Conservation (phyloP, 179 eudicot genomes). For the Monotropa hypopitys region DNA sequence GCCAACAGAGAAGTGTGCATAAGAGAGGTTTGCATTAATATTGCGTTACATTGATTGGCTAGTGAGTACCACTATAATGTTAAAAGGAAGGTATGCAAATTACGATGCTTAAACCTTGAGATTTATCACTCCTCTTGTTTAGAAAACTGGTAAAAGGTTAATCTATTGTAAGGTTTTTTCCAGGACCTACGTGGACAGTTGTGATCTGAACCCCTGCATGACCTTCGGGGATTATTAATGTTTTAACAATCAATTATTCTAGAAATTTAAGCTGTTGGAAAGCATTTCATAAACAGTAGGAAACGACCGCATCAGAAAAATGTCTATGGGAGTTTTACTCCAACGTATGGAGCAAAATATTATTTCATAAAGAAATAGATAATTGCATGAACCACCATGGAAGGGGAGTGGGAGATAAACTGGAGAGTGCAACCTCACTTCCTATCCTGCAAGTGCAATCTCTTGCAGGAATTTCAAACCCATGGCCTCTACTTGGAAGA, state of each 20-base stretch:
- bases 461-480: neutral
- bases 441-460: neutral
- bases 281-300: neutral
- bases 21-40: conserved; percentile 16
- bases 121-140: neutral
- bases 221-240: neutral
- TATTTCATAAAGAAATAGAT: neutral
- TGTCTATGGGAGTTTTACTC: neutral
- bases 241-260: neutral
- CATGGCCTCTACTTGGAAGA: neutral
- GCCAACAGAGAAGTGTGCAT: conserved; percentile 10
- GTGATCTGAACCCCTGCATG: neutral
- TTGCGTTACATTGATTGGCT: neutral
- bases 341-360: neutral
- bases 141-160: neutral
- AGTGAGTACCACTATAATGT: neutral
- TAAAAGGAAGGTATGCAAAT: neutral
- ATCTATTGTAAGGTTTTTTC: neutral
- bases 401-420: neutral
- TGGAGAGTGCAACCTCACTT: neutral
- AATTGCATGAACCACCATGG: neutral
- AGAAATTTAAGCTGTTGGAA: neutral
- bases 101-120: neutral
- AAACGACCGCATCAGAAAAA: neutral
- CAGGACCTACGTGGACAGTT: neutral